Percentiles rank a stretch among this genome's conserved stretches.
These are phyloP conservation scores for Curvularia eragrostidis DNA, from an alignment of 2,329 filamentous ascomycete genomes.

Conservation along the genomic window DNA sequence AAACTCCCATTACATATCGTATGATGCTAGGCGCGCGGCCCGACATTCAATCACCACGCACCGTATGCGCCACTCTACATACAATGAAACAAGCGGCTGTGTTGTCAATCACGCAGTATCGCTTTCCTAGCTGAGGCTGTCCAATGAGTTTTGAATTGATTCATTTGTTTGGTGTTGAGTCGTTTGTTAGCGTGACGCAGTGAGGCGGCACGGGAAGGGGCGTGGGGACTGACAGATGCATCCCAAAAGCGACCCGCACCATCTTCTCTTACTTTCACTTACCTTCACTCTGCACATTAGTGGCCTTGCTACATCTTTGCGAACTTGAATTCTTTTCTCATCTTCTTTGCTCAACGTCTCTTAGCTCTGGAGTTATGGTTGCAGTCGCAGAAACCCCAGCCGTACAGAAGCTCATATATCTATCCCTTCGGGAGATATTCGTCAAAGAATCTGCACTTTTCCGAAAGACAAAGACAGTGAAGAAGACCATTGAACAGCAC, in stretches of 20 bases:
- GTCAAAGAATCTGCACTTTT: neutral
- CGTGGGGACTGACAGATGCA: neutral
- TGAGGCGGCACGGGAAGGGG: neutral
- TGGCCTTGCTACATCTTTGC: no score
- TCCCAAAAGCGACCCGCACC: neutral
- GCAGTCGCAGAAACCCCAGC: neutral
- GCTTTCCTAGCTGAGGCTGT: neutral
- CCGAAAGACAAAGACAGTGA: neutral
- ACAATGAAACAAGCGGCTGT: neutral
- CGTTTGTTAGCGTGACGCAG: neutral
- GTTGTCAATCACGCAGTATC: neutral
- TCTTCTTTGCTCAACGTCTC: neutral
- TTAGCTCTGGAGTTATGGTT: neutral
- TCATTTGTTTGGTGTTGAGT: neutral
- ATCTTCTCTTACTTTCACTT: neutral
- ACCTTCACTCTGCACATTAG: no score
- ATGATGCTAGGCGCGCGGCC: neutral
- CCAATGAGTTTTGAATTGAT: neutral
- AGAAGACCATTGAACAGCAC: neutral
- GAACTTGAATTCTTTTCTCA: neutral
- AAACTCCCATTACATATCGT: neutral
- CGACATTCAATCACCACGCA: neutral
- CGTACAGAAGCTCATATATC: conserved; percentile 1
- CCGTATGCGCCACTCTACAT: neutral
- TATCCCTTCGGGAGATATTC: neutral